phyloP scores from a whole-genome alignment of 1,284 basidiomycete genomes.

The Fistulina hepatica region DNA sequence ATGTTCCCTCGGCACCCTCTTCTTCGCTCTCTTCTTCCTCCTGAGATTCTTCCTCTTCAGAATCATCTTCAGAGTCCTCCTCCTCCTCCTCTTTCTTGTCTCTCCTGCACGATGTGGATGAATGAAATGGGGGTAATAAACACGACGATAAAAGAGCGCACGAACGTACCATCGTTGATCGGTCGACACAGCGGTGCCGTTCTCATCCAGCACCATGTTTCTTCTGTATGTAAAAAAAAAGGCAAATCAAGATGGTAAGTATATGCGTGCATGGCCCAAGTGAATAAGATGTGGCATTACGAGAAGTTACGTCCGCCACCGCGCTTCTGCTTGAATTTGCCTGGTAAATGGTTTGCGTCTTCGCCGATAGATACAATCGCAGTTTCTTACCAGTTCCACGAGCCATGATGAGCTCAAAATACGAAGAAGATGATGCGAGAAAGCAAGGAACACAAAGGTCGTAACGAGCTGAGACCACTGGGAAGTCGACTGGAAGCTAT shows the following conservation, averaged over 20 bases:
- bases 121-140: conserved; percentile 4
- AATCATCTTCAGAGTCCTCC: conserved; percentile 24
- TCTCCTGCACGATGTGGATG: conserved; percentile 10
- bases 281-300: conserved; percentile 24
- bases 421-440: too few species aligned
- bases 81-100: conserved; percentile 13
- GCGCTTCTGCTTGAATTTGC: conserved; percentile 78
- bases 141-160: too few species aligned
- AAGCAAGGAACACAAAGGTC: too few species aligned
- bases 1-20: conserved; percentile 26
- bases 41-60: conserved; percentile 25
- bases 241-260: conserved; percentile 5
- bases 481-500: too few species aligned
- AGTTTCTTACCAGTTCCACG: too few species aligned
- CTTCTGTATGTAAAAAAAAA: conserved; percentile 30
- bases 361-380: too few species aligned
- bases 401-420: too few species aligned
- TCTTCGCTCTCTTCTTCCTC: conserved; percentile 30
- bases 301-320: conserved; percentile 80
- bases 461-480: too few species aligned
- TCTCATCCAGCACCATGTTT: conserved; percentile 46
- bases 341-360: conserved; percentile 28
- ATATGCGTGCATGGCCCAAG: conserved; percentile 5
- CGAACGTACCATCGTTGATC: conserved; percentile 34
- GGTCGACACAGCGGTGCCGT: conserved; percentile 47